These are phyloP conservation scores for Trichoderma breve DNA, from an alignment of 2,329 filamentous ascomycete species.

Conservation along the genomic window DNA sequence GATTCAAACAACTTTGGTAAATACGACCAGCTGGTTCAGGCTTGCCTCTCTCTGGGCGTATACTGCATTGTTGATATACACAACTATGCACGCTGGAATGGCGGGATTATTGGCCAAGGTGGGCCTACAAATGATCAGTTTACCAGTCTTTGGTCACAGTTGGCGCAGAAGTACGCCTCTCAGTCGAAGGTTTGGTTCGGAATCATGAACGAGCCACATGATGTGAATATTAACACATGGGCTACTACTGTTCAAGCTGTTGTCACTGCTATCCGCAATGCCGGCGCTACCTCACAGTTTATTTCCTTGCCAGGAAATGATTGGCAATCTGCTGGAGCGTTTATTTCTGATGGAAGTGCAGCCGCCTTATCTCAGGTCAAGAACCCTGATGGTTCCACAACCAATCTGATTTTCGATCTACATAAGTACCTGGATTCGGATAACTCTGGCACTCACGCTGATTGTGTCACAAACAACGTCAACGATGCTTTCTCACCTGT, in stretches of 20 bases:
- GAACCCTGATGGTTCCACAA: slow-evolving; percentile 54
- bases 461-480: slow-evolving; percentile 51
- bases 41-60: slow-evolving; percentile 52
- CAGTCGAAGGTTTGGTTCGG: slow-evolving; percentile 58
- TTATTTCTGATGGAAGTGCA: slow-evolving; percentile 46
- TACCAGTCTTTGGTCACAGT: slow-evolving; percentile 52
- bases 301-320: slow-evolving; percentile 62
- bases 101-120: slow-evolving; percentile 61
- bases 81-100: slow-evolving; percentile 59
- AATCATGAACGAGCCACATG: slow-evolving; percentile 66
- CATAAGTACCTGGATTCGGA: slow-evolving; percentile 58
- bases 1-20: slow-evolving; percentile 45
- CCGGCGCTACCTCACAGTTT: slow-evolving; percentile 53
- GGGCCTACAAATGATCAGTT: slow-evolving; percentile 60
- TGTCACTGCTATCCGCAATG: slow-evolving; percentile 60
- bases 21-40: slow-evolving; percentile 55
- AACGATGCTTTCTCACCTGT: slow-evolving; percentile 42
- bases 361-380: slow-evolving; percentile 50
- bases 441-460: slow-evolving; percentile 48
- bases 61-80: slow-evolving; percentile 56
- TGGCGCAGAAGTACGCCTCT: slow-evolving; percentile 45
- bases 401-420: slow-evolving; percentile 54
- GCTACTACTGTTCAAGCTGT: slow-evolving; percentile 56
- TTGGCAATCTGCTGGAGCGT: slow-evolving; percentile 47
- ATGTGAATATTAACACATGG: slow-evolving; percentile 54